These are phyloP conservation scores for Santalum album DNA, from an alignment of 164 flowering plant genomes.

Conservation along the genomic window DNA sequence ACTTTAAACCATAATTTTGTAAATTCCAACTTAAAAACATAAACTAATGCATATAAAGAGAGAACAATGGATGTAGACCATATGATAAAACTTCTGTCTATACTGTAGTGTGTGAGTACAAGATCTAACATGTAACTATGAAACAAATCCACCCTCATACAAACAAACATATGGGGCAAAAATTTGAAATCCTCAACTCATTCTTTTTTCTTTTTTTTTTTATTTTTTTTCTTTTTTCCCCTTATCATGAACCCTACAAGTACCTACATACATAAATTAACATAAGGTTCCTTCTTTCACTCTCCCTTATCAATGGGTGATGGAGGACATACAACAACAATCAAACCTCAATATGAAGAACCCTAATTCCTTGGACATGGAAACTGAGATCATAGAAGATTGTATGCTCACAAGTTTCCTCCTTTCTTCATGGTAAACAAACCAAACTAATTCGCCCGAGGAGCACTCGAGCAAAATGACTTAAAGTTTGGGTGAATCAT, in stretches of 20 bases:
- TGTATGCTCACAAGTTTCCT: too few species aligned
- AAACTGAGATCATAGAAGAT: conserved; percentile 9
- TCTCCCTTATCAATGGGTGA: conserved; percentile 13
- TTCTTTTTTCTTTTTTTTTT: too few species aligned
- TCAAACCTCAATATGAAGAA: conserved; percentile 12
- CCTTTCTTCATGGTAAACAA: conserved; percentile 1
- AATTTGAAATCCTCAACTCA: conserved; percentile 11
- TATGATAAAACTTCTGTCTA: conserved; percentile 12
- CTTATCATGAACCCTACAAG: conserved; percentile 7
- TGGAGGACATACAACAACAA: conserved; percentile 12
- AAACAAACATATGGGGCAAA: conserved; percentile 12
- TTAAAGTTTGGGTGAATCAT: conserved; percentile 7
- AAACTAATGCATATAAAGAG: too few species aligned
- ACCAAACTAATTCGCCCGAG: not conserved
- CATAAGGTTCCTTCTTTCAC: conserved; percentile 2
- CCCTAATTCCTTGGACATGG: conserved; percentile 15
- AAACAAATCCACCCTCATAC: conserved; percentile 20
- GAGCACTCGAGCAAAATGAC: not conserved
- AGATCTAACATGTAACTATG: conserved; percentile 8
- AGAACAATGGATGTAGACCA: too few species aligned
- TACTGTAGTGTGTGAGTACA: conserved; percentile 11
- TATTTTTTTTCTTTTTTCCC: too few species aligned
- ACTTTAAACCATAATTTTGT: too few species aligned
- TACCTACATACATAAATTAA: conserved; percentile 12
- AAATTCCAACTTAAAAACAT: too few species aligned